Percentiles rank a stretch among this genome's conserved stretches.
Evolutionary conservation across 129 eudicot species (phyloP).

Genomic region (Chrysanthemum seticuspe): DNA sequence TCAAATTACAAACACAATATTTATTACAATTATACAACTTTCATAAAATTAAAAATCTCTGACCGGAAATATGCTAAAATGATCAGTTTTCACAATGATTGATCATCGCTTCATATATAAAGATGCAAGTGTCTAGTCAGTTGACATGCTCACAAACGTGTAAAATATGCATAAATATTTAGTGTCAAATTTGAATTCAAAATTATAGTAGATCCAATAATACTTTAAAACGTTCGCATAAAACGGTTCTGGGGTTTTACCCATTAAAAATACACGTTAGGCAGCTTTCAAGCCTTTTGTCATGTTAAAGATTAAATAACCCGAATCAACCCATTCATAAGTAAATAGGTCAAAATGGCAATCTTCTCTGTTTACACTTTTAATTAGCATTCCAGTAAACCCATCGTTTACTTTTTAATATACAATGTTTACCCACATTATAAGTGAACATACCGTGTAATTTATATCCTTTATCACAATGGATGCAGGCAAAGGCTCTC

Average conservation of each 20-base stretch:
- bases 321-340: background rate
- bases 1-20: background rate
- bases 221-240: too few species aligned
- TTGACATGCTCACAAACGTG: too few species aligned
- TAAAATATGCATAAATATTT: too few species aligned
- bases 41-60: background rate
- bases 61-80: background rate
- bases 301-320: background rate
- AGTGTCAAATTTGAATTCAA: too few species aligned
- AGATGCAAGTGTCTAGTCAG: background rate
- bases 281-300: background rate
- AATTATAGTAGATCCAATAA: too few species aligned
- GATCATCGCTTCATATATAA: background rate
- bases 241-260: too few species aligned
- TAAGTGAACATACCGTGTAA: slow-evolving; percentile 55
- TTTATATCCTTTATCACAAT: slow-evolving; percentile 72
- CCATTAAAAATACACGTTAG: too few species aligned
- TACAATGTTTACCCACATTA: background rate
- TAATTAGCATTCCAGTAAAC: slow-evolving; percentile 7
- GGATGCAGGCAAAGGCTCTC: slow-evolving; percentile 81
- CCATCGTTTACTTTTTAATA: background rate
- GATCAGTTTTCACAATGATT: background rate
- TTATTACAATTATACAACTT: background rate
- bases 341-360: background rate
- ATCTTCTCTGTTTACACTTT: background rate